These are phyloP conservation scores for Coemansia sp. DNA, from an alignment of 192 early-diverging fungal genomes.

Conservation along the genomic window DNA sequence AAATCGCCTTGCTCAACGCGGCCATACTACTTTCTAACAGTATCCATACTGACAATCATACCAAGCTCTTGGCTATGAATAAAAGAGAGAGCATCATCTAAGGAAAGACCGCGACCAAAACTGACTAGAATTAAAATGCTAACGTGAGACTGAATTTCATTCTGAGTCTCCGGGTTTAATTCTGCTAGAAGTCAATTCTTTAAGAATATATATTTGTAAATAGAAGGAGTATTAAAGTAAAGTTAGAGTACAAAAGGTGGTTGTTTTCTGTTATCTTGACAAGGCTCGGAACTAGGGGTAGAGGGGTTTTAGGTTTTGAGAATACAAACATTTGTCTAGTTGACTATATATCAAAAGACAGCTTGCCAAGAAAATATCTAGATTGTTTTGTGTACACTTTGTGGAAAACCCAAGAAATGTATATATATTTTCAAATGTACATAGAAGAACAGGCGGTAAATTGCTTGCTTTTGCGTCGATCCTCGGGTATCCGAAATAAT, in stretches of 20 bases:
- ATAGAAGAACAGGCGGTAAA: too few species aligned
- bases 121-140: not conserved
- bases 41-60: not conserved
- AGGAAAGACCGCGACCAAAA: not conserved
- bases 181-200: not conserved
- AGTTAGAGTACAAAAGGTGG: not conserved
- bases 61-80: not conserved
- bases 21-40: not conserved
- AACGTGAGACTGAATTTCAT: not conserved
- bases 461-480: too few species aligned
- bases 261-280: not conserved
- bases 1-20: not conserved
- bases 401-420: too few species aligned
- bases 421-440: too few species aligned
- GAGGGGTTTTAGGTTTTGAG: too few species aligned
- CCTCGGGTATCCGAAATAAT: too few species aligned
- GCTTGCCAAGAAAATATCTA: too few species aligned
- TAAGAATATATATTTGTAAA: not conserved
- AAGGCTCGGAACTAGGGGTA: too few species aligned
- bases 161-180: not conserved
- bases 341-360: too few species aligned
- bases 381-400: too few species aligned
- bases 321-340: too few species aligned
- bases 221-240: not conserved
- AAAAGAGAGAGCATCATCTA: not conserved